Evolutionary conservation across 2,329 filamentous ascomycete species (phyloP), one percentile per base, ranked within the genome.

Genomic region (Torrubiella hemipterigena): DNA sequence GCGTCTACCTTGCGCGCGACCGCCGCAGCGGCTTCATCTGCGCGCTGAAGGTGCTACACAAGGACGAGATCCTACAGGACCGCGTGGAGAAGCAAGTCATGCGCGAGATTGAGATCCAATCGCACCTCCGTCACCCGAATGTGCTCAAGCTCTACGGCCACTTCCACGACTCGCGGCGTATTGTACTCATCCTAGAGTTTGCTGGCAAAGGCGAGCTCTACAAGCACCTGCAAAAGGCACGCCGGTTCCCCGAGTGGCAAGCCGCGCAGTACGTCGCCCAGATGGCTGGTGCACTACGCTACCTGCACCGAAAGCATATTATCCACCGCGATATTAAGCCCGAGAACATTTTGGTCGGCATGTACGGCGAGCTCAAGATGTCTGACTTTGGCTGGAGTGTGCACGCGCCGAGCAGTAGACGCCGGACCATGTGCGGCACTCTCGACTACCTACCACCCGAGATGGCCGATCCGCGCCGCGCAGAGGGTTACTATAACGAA

Each of bases 231-330:
- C 72, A 81, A 36, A 76, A 76, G 43, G 83, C 84, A 50, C 73
- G 73, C 54, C 73, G 78, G 24, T 93, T 93, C 54, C 77, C 81
- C 3, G 84, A 91, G 56, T 81, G 77, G 72, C 84, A 85, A 53
- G 82, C 84, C 6, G 82, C 83, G 12, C 77, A 85, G 57, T 93
- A 89, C 52, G 76, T 89, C 42, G 83, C 83, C 4, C 84, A 93
- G 57, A 89, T 91, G 81, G 81, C 81, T 12, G 78, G 79, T 23
- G 85, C 86, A 1, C 63, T 94, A 43, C 77, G 77, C 42, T 93
- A 93, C 48, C 68, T 93, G 27, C 84, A 93, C 62, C 82, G 81
- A 54, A 93, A 93, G 61, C 81, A 93, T 54, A 79, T 93, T 45
- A 91, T 91, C 63, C 83, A 93, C 54, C 72, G 84, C 38, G 84